Evolutionary conservation across 1,284 basidiomycete species (phyloP).

Genomic region (Xerocomus nothofagi): DNA sequence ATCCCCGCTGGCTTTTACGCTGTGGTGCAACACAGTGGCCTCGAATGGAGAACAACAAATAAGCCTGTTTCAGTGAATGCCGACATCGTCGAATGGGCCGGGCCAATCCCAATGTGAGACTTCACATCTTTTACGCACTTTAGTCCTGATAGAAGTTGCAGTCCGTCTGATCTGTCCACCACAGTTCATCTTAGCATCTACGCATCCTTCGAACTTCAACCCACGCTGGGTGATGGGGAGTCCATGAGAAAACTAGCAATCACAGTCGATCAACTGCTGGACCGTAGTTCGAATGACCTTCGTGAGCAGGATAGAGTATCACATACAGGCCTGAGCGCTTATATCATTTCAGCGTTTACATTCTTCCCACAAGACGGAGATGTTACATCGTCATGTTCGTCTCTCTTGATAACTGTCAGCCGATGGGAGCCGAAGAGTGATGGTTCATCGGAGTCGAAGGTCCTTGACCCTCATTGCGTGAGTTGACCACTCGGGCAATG

Average conservation of each 20-base stretch:
- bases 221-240: constrained; percentile 16
- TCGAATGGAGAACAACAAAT: constrained; percentile 7
- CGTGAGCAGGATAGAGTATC: background rate
- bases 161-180: constrained; percentile 8
- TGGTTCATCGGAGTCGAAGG: background rate
- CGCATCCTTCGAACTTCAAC: constrained; percentile 16
- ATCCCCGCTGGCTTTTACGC: constrained; percentile 7
- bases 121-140: no score
- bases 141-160: background rate
- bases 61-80: background rate
- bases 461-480: background rate
- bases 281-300: background rate
- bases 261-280: constrained; percentile 4
- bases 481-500: background rate
- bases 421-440: background rate
- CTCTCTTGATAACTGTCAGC: background rate
- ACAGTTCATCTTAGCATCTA: constrained; percentile 1
- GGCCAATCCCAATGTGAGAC: constrained; percentile 8
- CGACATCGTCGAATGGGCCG: constrained; percentile 10
- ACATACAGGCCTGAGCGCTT: background rate
- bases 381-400: constrained; percentile 4
- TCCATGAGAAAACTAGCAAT: background rate
- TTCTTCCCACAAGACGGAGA: background rate
- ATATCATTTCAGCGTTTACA: background rate
- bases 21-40: constrained; percentile 1